phyloP scores from a whole-genome alignment of 2,329 filamentous ascomycete genomes.

The Hypoxylon sp. region DNA sequence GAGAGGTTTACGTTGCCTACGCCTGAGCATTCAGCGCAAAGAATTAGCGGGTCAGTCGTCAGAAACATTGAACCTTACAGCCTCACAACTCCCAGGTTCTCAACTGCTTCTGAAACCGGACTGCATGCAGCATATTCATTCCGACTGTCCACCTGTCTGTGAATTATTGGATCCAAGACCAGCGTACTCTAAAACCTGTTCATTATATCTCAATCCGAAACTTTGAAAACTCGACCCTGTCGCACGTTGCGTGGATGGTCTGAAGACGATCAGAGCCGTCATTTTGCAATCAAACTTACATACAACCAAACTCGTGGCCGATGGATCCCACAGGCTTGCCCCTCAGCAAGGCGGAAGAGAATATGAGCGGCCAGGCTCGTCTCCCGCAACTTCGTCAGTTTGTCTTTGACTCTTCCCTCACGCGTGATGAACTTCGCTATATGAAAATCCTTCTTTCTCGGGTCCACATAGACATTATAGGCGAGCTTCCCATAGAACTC shows the following conservation, averaged over 20 bases:
- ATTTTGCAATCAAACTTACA: neutral
- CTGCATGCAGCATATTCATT: neutral
- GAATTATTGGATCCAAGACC: neutral
- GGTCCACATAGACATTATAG: slow-evolving; percentile 38
- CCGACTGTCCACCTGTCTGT: neutral
- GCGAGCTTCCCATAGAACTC: slow-evolving; percentile 48
- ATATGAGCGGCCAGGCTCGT: slow-evolving; percentile 4
- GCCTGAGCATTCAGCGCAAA: neutral
- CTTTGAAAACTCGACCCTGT: neutral
- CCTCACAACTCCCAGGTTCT: neutral
- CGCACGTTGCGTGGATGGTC: neutral
- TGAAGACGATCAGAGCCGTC: neutral
- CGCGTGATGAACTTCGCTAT: slow-evolving; percentile 43
- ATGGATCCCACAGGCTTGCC: slow-evolving; percentile 21
- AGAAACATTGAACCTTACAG: neutral
- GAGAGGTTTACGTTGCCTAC: neutral
- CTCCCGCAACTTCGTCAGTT: slow-evolving; percentile 37
- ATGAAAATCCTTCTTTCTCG: slow-evolving; percentile 42
- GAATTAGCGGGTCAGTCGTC: neutral
- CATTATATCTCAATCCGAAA: neutral
- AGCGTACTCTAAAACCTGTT: neutral
- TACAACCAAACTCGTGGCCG: neutral
- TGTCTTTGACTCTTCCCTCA: slow-evolving; percentile 27
- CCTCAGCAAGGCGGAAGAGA: neutral
- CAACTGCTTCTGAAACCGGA: neutral